A percentile compares a stretch with the other conserved stretches of the same genome.
Evolutionary conservation across 768 basidiomycete species (phyloP).

Genomic region (Kwoniella europaea): DNA sequence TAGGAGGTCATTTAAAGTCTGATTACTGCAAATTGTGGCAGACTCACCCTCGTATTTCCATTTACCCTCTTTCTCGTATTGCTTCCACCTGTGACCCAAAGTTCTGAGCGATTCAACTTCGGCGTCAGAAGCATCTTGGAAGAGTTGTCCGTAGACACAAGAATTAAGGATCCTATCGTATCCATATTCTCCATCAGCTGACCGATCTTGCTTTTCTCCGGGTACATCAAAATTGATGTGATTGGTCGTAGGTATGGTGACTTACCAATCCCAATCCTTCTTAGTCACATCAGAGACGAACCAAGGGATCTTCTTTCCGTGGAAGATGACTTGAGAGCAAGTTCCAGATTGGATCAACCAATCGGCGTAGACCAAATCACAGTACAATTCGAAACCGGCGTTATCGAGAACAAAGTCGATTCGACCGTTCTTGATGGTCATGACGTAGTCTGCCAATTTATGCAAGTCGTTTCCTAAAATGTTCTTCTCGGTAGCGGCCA

Average conservation of each 20-base stretch:
- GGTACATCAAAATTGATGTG: too few relatives aligned
- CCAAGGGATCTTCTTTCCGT: constrained; percentile 95
- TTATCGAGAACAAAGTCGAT: constrained; percentile 69
- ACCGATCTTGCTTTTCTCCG: too few relatives aligned
- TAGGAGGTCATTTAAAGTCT: too few relatives aligned
- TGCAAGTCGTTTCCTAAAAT: constrained; percentile 84
- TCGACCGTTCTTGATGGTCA: constrained; percentile 67
- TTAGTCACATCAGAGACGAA: constrained; percentile 83
- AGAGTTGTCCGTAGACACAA: constrained; percentile 73
- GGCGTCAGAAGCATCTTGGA: constrained; percentile 77
- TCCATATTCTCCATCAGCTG: too few relatives aligned
- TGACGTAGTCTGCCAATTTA: constrained; percentile 66
- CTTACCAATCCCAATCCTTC: constrained; percentile 91
- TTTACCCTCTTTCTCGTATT: constrained; percentile 89
- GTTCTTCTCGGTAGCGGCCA: constrained; percentile 94
- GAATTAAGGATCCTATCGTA: constrained; percentile 48
- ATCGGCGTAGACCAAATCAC: constrained; percentile 68
- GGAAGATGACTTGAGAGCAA: constrained; percentile 83
- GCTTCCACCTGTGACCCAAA: constrained; percentile 87
- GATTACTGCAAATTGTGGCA: too few relatives aligned
- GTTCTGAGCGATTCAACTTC: constrained; percentile 80
- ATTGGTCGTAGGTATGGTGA: constrained; percentile 66
- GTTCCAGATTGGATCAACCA: constrained; percentile 89
- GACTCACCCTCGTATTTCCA: constrained; percentile 77
- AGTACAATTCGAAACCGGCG: constrained; percentile 78